Evolutionary conservation across 2,329 filamentous ascomycete genomes (phyloP).

Genomic region (Hymenoscyphus scutula): DNA sequence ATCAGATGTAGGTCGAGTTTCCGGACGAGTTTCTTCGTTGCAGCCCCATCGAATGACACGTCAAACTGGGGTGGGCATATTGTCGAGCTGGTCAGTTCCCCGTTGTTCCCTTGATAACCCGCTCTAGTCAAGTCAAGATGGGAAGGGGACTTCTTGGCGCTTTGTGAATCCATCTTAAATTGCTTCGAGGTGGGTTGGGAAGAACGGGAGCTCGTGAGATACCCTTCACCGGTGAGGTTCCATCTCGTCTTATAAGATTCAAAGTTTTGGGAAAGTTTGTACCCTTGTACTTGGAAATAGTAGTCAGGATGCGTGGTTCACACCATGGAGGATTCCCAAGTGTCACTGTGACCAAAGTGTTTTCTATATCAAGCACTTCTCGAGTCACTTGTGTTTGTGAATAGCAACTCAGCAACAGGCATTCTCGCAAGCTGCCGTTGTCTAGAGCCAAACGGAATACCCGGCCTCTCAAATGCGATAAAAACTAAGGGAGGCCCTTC

Average conservation of each 20-base stretch:
- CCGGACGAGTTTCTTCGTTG: conserved; percentile 26
- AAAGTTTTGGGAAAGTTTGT: not conserved
- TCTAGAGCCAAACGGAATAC: not conserved
- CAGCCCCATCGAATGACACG: conserved; percentile 19
- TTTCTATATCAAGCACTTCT: not conserved
- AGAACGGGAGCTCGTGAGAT: conserved; percentile 5
- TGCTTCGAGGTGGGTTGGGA: conserved; percentile 3
- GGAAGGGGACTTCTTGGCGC: not conserved
- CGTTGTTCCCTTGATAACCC: not conserved
- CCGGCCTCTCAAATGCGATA: not conserved
- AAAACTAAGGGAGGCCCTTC: not conserved
- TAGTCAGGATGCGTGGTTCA: not conserved
- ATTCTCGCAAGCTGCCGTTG: conserved; percentile 1
- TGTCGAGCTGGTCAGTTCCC: conserved; percentile 3
- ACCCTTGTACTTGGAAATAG: not conserved
- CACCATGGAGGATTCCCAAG: not conserved
- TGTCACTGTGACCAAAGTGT: conserved; percentile 1
- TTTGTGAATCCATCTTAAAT: conserved; percentile 8
- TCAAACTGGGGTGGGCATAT: not conserved
- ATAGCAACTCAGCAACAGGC: not conserved
- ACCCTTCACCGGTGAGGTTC: not conserved
- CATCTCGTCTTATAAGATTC: not conserved
- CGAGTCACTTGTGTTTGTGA: conserved; percentile 2
- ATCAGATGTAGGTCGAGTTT: conserved; percentile 32
- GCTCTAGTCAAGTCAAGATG: not conserved